Base-by-base conservation (phyloP, 2,329 filamentous ascomycete species). In the Elsinoe australis region DNA sequence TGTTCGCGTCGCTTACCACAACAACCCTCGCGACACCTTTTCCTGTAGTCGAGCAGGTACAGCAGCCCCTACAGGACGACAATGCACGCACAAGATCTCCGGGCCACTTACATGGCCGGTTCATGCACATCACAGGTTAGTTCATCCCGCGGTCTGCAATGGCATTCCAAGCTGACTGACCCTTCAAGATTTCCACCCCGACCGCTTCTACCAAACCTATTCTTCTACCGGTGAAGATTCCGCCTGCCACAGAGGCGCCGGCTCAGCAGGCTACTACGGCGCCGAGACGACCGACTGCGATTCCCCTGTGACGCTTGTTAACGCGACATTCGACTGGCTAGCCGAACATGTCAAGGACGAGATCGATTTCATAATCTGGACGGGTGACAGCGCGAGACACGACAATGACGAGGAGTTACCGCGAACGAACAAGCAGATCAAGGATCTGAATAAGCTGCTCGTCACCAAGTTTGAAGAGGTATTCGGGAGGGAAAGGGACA, bases 311-410 rank as follows among this genome's bases (percentile, higher is more conserved):
- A 71, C 82, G 0, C 79, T 98, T 14, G 72, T 95, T 52, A 85
- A 96, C 64, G 84, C 86, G 58, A 96, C 90, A 0, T 87, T 96
- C 61, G 75, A 82, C 59, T 98, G 90, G 90, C 83, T 98, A 45
- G 73, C 79, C 15, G 51, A 59, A 12, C 54, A 65, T 49, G 52
- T 65, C 42, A 62, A 58, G 52, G 61, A 65, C 52, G 56, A 61
- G 47, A 59, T 67, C 31, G 64, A 67, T 50, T 67, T 67, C 47
- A 60, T 67, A 14, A 55, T 67, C 39, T 67, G 64, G 64, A 67
- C 64, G 1, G 64, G 64, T 33, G 64, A 67, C 51, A 64, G 61
- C 0, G 64, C 64, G 14, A 57, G 64, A n/a, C 64, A 67, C 35
- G 64, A 67, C 53, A 66, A 66, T 28, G 64, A 67, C 39, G 62